Percentiles rank a stretch among this genome's conserved stretches.
These are phyloP conservation scores for Boletus patriciae DNA, from an alignment of 768 basidiomycete genomes.

Conservation along the genomic window DNA sequence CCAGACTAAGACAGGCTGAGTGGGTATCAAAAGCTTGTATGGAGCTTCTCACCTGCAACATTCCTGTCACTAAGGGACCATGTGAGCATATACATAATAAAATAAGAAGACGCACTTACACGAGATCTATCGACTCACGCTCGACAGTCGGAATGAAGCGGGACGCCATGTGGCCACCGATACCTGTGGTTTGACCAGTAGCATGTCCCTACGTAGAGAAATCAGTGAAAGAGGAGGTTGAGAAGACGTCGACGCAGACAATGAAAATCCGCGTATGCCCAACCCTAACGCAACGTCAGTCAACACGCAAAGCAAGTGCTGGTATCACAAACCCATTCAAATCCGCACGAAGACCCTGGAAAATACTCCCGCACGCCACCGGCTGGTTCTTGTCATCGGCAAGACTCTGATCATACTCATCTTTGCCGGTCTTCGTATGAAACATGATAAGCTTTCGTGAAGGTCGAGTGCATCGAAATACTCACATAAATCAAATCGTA, in stretches of 20 bases:
- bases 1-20: slow-evolving; percentile 56
- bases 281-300: slow-evolving; percentile 7
- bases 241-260: slow-evolving; percentile 40
- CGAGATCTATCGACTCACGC: slow-evolving; percentile 87
- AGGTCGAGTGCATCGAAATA: not conserved
- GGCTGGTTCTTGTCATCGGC: slow-evolving; percentile 63
- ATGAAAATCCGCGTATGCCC: slow-evolving; percentile 42
- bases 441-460: not conserved
- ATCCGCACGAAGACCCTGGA: slow-evolving; percentile 84
- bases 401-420: slow-evolving; percentile 72
- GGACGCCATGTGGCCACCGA: slow-evolving; percentile 67
- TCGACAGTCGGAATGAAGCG: slow-evolving; percentile 96
- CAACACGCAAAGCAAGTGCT: not conserved
- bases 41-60: slow-evolving; percentile 56
- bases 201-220: slow-evolving; percentile 67
- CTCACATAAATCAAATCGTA: slow-evolving; percentile 77
- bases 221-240: slow-evolving; percentile 2
- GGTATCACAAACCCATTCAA: slow-evolving; percentile 64
- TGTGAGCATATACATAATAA: not conserved
- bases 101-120: slow-evolving; percentile 46
- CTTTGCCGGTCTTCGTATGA: slow-evolving; percentile 66
- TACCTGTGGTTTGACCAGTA: slow-evolving; percentile 89
- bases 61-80: slow-evolving; percentile 66
- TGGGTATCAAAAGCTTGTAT: not conserved
- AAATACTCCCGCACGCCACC: slow-evolving; percentile 71